A percentile compares a stretch with the other conserved stretches of the same genome.
Evolutionary conservation across 345 rosid species (phyloP).

Genomic region (Fremontodendron californicum): DNA sequence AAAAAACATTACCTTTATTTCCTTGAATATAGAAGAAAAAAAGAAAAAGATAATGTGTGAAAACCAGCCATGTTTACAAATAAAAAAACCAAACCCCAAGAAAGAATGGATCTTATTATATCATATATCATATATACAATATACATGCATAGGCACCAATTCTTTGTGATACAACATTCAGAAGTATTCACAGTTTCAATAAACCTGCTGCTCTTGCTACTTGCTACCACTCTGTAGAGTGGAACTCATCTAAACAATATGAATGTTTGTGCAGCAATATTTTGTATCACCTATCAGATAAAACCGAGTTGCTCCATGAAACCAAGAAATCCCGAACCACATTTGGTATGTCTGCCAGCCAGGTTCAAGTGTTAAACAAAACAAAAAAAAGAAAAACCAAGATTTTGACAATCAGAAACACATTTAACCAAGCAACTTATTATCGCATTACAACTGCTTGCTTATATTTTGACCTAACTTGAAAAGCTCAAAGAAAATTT

Average conservation of each 20-base stretch:
- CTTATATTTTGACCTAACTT: neutral
- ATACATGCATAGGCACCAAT: too few relatives aligned
- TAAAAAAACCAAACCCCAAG: too few relatives aligned
- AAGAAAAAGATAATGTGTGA: too few relatives aligned
- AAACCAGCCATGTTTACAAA: too few relatives aligned
- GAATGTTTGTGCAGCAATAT: neutral
- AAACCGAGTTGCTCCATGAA: conserved; percentile 74
- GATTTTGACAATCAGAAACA: neutral
- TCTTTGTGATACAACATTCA: neutral
- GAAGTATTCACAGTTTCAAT: neutral
- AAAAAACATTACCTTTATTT: too few relatives aligned
- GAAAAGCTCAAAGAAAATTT: conserved; percentile 10
- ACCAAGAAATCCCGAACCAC: conserved; percentile 70
- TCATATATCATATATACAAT: too few relatives aligned
- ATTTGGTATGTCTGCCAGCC: conserved; percentile 78
- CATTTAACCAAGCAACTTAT: neutral
- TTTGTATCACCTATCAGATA: conserved; percentile 48
- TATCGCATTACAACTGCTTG: neutral
- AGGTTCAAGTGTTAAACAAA: conserved; percentile 1
- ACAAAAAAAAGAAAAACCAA: neutral
- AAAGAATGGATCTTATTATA: too few relatives aligned
- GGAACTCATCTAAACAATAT: neutral
- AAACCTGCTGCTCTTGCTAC: neutral
- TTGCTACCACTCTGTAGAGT: neutral
- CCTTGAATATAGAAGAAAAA: too few relatives aligned